Evolutionary conservation across 2,329 filamentous ascomycete genomes (phyloP), one percentile per base, ranked within the genome.

Genomic region (Colletotrichum lentis): DNA sequence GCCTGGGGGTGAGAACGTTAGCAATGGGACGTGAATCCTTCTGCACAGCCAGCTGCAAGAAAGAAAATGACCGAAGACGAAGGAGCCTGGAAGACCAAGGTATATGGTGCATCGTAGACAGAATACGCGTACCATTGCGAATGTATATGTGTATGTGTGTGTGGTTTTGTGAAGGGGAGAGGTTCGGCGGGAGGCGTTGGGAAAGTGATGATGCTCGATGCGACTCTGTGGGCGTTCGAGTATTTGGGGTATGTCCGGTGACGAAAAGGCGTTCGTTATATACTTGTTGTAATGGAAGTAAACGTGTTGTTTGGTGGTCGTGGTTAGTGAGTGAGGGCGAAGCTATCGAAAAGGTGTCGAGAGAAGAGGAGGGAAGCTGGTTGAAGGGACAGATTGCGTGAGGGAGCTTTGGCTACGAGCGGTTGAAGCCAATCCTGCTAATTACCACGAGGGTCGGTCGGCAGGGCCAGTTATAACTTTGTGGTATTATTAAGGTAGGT

Each of bases 1-100:
- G 89, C 91, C 91, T 94, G 75, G 22, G 11, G 27, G 18, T 22
- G 3, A 16, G 35, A n/a, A 12, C 27, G 58, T 62, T 31, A 67
- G 67, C 24, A 39, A 8, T 18, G 20, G 4, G 14, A n/a, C n/a
- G 14, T 12, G 16, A 27, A 7, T 5, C 7, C n/a, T 27, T 27
- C 14, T 22, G 54, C 24, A 31, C 14, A 31, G 14, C 16, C n/a
- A 31, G 14, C 11, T 18, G 27, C 12, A 39, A 14, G 18, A 31
- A 12, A 10, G 14, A 35, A 37, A 31, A 16, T 16, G 14, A 35
- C 37, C n/a, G 5, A 47, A 24, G 22, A 5, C 10, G 18, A 37
- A 55, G 41, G n/a, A 22, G 50, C 31, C 10, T 16, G 12, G 35
- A 27, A 31, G n/a, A 31, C 16, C 1, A 11, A 3, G 16, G 5